Evolutionary conservation across 345 rosid species (phyloP).

Genomic region (Gossypium arboreum): DNA sequence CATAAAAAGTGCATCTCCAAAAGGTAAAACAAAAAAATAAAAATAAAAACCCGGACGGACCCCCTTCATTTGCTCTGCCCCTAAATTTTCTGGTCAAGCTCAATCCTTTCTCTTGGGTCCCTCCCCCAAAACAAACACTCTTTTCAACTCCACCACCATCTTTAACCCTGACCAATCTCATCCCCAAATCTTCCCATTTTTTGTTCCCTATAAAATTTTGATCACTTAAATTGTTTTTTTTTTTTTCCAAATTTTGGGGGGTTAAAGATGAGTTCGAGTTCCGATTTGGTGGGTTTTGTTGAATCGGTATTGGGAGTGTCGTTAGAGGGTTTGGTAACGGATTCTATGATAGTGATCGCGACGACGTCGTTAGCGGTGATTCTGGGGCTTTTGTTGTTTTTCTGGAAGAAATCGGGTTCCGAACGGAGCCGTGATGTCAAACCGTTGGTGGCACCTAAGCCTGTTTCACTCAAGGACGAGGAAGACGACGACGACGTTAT

Average conservation of each 20-base stretch:
- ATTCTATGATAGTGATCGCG: slow-evolving; percentile 42
- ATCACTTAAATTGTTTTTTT: background rate
- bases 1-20: background rate
- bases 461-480: slow-evolving; percentile 35
- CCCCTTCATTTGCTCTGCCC: background rate
- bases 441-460: slow-evolving; percentile 49
- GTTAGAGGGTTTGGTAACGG: slow-evolving; percentile 36
- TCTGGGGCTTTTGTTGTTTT: slow-evolving; percentile 44
- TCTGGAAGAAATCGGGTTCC: slow-evolving; percentile 52
- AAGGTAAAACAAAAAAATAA: too few relatives aligned
- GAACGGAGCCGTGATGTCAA: slow-evolving; percentile 48
- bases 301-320: slow-evolving; percentile 46
- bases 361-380: slow-evolving; percentile 58
- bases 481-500: slow-evolving; percentile 45
- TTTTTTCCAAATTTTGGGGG: background rate
- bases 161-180: background rate
- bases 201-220: background rate
- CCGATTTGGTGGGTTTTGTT: slow-evolving; percentile 46
- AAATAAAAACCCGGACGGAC: background rate
- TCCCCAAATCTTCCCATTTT: background rate
- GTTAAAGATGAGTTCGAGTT: slow-evolving; percentile 33
- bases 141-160: background rate
- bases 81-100: background rate
- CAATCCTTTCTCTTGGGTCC: background rate
- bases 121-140: background rate